These are phyloP conservation scores for Metarhizium sp. DNA, from an alignment of 2,329 filamentous ascomycete species.

Conservation along the genomic window DNA sequence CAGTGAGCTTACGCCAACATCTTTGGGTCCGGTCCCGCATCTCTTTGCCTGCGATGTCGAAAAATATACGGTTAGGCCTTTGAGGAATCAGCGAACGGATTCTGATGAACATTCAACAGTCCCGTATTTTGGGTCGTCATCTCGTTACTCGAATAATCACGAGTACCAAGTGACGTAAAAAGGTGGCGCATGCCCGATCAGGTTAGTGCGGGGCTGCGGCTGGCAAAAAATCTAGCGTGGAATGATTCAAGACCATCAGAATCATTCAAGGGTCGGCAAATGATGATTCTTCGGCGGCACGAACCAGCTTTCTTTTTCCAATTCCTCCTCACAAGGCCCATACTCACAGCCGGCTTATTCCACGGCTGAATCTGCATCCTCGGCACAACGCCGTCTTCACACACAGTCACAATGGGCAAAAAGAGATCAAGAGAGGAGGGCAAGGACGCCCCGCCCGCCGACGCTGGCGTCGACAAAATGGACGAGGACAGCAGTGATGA, in stretches of 20 bases:
- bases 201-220: background rate
- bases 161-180: background rate
- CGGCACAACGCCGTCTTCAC: background rate
- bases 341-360: background rate
- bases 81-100: background rate
- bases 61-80: too few relatives aligned
- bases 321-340: background rate
- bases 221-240: background rate
- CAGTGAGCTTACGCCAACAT: too few relatives aligned
- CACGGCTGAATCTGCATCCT: too few relatives aligned
- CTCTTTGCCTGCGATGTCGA: too few relatives aligned
- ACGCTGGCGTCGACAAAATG: constrained; percentile 39
- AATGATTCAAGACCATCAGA: background rate
- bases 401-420: constrained; percentile 32
- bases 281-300: background rate
- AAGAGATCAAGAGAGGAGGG: constrained; percentile 41
- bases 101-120: background rate
- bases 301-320: background rate
- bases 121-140: too few relatives aligned
- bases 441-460: constrained; percentile 27
- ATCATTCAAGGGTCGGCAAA: background rate
- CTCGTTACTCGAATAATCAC: background rate
- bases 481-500: constrained; percentile 44
- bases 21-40: too few relatives aligned
- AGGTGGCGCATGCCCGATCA: background rate